Conservation (phyloP, 441 rosid species). For the Sinapis alba region DNA sequence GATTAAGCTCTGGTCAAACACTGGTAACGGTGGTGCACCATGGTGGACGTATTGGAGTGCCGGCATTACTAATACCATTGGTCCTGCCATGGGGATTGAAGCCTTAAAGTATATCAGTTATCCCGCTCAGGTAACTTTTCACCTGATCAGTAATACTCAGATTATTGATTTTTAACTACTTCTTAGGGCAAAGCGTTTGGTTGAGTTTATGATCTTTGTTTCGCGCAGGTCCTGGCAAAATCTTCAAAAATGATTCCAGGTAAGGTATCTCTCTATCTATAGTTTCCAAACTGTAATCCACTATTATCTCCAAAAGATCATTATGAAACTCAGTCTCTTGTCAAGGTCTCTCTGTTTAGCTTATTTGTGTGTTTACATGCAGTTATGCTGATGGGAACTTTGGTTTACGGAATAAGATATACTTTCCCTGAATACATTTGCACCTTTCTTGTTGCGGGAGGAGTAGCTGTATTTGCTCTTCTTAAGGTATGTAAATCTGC, state of each 20-base stretch:
- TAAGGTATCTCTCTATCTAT: constrained; percentile 24
- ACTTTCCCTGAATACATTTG: constrained; percentile 81
- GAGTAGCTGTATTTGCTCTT: constrained; percentile 85
- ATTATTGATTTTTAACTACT: neutral
- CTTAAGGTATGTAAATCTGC: constrained; percentile 59
- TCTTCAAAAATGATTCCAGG: constrained; percentile 99
- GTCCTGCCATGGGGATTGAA: constrained; percentile 98
- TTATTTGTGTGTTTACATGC: too few species aligned
- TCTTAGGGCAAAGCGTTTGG: neutral
- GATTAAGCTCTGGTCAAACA: constrained; percentile 88
- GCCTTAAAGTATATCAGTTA: constrained; percentile 94
- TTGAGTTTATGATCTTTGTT: constrained; percentile 16
- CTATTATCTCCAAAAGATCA: neutral
- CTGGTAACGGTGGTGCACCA: constrained; percentile 68
- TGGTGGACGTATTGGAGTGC: constrained; percentile 98
- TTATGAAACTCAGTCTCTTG: neutral
- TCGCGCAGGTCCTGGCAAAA: constrained; percentile 81
- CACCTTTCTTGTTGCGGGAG: constrained; percentile 91
- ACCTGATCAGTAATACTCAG: neutral
- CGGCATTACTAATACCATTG: constrained; percentile 93
- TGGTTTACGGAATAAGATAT: constrained; percentile 87
- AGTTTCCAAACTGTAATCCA: neutral
- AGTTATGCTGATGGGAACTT: constrained; percentile 94
- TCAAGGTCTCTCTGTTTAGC: neutral
- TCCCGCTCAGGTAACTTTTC: constrained; percentile 80